These are phyloP conservation scores for Leptomonas pyrrhocoris DNA, from an alignment of 208 protist genomes.

Conservation along the genomic window DNA sequence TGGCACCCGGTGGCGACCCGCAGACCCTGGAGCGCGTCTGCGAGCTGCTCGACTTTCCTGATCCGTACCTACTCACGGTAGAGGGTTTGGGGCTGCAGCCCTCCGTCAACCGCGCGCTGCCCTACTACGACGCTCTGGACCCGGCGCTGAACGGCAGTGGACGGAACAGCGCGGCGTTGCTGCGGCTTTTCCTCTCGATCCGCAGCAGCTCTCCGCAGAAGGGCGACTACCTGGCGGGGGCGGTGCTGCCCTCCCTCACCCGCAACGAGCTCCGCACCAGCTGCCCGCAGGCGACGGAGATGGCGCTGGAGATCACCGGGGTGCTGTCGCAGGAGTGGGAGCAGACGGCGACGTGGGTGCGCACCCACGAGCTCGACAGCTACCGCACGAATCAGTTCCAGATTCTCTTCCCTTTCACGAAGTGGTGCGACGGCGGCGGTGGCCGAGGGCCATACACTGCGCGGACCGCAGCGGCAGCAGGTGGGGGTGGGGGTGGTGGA, in stretches of 20 bases:
- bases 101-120: slow-evolving; percentile 26
- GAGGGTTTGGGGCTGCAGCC: slow-evolving; percentile 95
- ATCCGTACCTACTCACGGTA: slow-evolving; percentile 83
- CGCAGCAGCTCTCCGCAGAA: slow-evolving; percentile 87
- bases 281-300: slow-evolving; percentile 89
- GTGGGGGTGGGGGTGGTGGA: background rate
- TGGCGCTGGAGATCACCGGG: slow-evolving; percentile 80
- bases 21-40: slow-evolving; percentile 64
- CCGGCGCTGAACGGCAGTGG: slow-evolving; percentile 94
- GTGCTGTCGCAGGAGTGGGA: slow-evolving; percentile 93
- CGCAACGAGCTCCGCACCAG: slow-evolving; percentile 80
- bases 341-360: slow-evolving; percentile 93
- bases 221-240: slow-evolving; percentile 95
- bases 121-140: slow-evolving; percentile 97
- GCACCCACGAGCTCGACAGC: slow-evolving; percentile 85
- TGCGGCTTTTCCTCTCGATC: slow-evolving; percentile 97
- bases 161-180: slow-evolving; percentile 75
- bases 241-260: slow-evolving; percentile 82
- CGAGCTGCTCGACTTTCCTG: slow-evolving; percentile 66
- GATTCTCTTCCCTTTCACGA: slow-evolving; percentile 64
- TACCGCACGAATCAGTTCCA: slow-evolving; percentile 94
- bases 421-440: slow-evolving; percentile 21
- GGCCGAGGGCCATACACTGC: background rate
- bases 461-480: background rate
- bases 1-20: slow-evolving; percentile 12